These are phyloP conservation scores for Blastobotrys illinoisensis DNA, from an alignment of 1,139 yeast species.

Conservation along the genomic window DNA sequence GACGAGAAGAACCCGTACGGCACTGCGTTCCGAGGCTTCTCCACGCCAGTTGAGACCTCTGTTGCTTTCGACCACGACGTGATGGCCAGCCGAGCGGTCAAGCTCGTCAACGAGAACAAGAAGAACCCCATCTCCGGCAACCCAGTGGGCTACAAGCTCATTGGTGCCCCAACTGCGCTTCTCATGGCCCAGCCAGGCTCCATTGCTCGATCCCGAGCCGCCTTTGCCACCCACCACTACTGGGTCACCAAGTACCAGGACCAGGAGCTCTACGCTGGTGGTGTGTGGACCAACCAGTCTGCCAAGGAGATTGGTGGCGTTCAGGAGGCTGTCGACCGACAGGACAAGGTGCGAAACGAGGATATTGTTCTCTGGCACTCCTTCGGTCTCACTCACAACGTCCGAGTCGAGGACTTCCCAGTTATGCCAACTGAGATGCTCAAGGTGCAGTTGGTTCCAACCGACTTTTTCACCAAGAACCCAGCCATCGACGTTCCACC, in stretches of 20 bases:
- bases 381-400: constrained; percentile 79
- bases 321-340: constrained; percentile 57
- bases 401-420: constrained; percentile 88
- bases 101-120: constrained; percentile 66
- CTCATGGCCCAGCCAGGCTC: constrained; percentile 62
- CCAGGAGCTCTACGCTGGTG: constrained; percentile 66
- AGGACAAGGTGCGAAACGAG: constrained; percentile 69
- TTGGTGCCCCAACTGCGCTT: constrained; percentile 73
- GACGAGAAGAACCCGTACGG: constrained; percentile 61
- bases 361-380: constrained; percentile 87
- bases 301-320: constrained; percentile 58
- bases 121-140: constrained; percentile 70
- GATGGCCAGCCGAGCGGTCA: constrained; percentile 68
- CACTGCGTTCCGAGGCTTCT: constrained; percentile 65
- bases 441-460: constrained; percentile 64
- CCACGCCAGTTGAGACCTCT: constrained; percentile 63
- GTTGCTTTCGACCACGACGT: constrained; percentile 73
- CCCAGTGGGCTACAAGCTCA: constrained; percentile 80
- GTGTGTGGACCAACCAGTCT: constrained; percentile 76
- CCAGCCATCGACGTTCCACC: constrained; percentile 83
- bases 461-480: constrained; percentile 73
- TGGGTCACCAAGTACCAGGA: constrained; percentile 75
- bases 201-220: constrained; percentile 60
- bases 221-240: constrained; percentile 65
- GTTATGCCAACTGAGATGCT: constrained; percentile 84